These are phyloP conservation scores for Citrus maxima DNA, from an alignment of 345 rosid species.

Conservation along the genomic window DNA sequence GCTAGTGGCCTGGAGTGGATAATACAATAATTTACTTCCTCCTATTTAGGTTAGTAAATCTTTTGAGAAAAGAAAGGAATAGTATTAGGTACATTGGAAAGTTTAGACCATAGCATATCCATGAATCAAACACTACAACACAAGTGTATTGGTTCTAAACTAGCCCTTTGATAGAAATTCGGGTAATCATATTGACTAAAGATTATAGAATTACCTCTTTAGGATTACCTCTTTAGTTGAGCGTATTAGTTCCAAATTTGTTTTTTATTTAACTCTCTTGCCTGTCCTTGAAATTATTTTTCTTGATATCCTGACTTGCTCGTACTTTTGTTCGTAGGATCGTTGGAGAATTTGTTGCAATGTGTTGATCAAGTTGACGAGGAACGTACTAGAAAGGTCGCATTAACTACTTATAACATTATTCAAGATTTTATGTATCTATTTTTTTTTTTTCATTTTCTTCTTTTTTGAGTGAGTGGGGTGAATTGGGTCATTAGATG, in stretches of 20 bases:
- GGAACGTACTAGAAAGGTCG: constrained; percentile 59
- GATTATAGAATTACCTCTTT: background rate
- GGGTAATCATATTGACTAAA: background rate
- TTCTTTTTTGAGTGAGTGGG: background rate
- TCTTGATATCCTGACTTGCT: constrained; percentile 6
- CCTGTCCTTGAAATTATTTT: background rate
- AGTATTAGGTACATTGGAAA: background rate
- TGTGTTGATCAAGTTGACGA: constrained; percentile 69
- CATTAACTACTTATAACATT: background rate
- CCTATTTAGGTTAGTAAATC: background rate
- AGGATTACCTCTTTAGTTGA: background rate
- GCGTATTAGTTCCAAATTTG: background rate
- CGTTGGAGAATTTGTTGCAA: constrained; percentile 73
- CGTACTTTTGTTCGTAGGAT: constrained; percentile 33
- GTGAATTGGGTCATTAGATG: background rate
- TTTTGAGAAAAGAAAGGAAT: background rate
- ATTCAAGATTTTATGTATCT: no score
- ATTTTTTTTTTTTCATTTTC: background rate
- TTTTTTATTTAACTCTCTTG: constrained; percentile 2
- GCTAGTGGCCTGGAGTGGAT: background rate
- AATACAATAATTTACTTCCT: background rate
- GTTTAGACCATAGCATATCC: background rate
- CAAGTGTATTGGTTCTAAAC: background rate
- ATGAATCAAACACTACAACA: background rate
- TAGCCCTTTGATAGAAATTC: background rate